These are phyloP conservation scores for Rhizophora mangle DNA, from an alignment of 345 rosid species.

Conservation along the genomic window DNA sequence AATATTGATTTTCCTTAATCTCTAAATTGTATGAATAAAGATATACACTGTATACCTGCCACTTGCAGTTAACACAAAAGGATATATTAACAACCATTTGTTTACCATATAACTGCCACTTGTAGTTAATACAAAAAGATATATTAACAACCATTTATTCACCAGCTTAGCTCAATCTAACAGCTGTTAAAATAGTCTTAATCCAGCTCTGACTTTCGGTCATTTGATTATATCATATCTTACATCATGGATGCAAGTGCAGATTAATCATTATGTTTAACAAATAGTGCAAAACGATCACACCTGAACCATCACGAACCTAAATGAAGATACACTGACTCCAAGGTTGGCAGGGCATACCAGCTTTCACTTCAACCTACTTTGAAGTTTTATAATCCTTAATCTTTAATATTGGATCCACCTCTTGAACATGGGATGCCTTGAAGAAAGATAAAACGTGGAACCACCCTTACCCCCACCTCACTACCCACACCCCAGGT, in stretches of 20 bases:
- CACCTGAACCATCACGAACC: not conserved
- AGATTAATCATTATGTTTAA: not conserved
- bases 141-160: not conserved
- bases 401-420: no score
- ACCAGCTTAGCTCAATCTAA: not conserved
- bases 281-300: not conserved
- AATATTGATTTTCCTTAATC: not conserved
- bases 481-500: no score
- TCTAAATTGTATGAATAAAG: not conserved
- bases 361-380: not conserved
- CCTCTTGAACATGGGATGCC: no score
- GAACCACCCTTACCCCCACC: no score
- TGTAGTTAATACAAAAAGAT: not conserved
- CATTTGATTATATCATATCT: not conserved
- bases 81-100: not conserved
- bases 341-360: not conserved
- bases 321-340: not conserved
- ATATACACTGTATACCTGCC: not conserved
- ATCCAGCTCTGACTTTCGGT: not conserved
- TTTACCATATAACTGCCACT: not conserved
- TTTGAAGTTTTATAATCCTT: not conserved
- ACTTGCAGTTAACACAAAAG: not conserved
- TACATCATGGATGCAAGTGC: not conserved
- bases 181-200: not conserved
- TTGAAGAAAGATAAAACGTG: no score